A percentile compares a stretch with the other conserved stretches of the same genome.
These are phyloP conservation scores for Calocera cornea DNA, from an alignment of 768 basidiomycete genomes.

Conservation along the genomic window DNA sequence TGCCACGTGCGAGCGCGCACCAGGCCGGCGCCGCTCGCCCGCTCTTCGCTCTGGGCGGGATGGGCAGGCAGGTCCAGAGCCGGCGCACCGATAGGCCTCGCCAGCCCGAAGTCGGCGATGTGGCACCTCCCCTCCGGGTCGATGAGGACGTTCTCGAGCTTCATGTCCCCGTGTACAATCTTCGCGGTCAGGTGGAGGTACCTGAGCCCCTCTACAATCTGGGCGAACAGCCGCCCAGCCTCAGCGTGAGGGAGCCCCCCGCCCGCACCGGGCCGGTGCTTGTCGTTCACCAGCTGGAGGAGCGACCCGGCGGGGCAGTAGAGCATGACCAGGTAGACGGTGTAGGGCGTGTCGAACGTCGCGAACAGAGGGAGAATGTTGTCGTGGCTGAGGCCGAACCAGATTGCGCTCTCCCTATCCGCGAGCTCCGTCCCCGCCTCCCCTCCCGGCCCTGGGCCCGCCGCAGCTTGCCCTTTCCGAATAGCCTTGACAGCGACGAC, in stretches of 20 bases:
- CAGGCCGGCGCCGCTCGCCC: background rate
- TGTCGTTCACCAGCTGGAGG: slow-evolving; percentile 49
- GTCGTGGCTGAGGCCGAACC: slow-evolving; percentile 68
- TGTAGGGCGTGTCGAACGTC: slow-evolving; percentile 40
- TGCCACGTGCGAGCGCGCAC: slow-evolving; percentile 17
- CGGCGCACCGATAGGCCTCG: slow-evolving; percentile 43
- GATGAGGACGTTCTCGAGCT: slow-evolving; percentile 91
- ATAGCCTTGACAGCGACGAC: slow-evolving; percentile 78
- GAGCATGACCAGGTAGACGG: slow-evolving; percentile 71
- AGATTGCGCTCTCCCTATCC: slow-evolving; percentile 55
- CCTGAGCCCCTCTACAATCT: slow-evolving; percentile 67
- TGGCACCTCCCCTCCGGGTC: slow-evolving; percentile 80
- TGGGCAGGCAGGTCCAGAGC: slow-evolving; percentile 13
- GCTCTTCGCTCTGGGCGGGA: background rate
- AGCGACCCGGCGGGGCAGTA: slow-evolving; percentile 76
- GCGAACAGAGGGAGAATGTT: slow-evolving; percentile 76
- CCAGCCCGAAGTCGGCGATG: slow-evolving; percentile 75
- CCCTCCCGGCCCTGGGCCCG: slow-evolving; percentile 27
- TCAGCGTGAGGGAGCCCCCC: slow-evolving; percentile 65
- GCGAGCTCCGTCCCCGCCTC: slow-evolving; percentile 38
- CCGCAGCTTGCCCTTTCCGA: slow-evolving; percentile 25
- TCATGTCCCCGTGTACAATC: slow-evolving; percentile 86
- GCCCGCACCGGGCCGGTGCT: slow-evolving; percentile 34
- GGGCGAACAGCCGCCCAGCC: slow-evolving; percentile 71
- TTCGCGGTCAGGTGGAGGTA: slow-evolving; percentile 68